Evolutionary conservation across 192 early-diverging fungal species (phyloP), one percentile per base, ranked within the genome.

Genomic region (Dissophora ornata): DNA sequence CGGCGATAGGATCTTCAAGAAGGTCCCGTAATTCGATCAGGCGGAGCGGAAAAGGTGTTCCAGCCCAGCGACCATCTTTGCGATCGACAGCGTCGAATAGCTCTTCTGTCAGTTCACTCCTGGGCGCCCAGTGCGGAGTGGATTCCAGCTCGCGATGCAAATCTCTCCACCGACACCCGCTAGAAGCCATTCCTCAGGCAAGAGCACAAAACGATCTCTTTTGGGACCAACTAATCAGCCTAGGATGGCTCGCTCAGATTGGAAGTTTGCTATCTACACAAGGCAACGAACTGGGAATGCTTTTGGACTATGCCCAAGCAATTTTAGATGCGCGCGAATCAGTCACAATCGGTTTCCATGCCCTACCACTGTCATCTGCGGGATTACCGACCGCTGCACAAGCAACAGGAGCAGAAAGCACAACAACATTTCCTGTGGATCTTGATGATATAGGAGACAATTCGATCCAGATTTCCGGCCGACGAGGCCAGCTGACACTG

Each of bases 211-310:
- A 75, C 26, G 57, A 66, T 1, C 21, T 61, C 13, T 75, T 75
- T 44, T 75, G 71, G 71, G 55, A 67, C 25, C 71, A 75, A 18
- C 48, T 75, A 22, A 38, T 65, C 22, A 67, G 10, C 19, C 50
- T 75, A 10, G 71, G 71, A 30, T 75, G 71, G 71, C 71, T 75
- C 22, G 71, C 48, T 8, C 71, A 75, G 30, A 66, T 75, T 18
- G 57, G 58, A 15, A 75, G 71, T 38, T 48, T 75, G 10, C 50
- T 75, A 3, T 67, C 71, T 2, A 75, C 71, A 5, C 71, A 75
- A 22, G 63, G 71, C 12, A 75, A 22, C 12, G 71, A 75, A 21
- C 57, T 75, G 12, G 71, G 63, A 8, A 75, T 75, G 71, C 57
- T 75, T 22, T 40, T 60, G 18, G 71, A 75, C 47, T 75, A 67